Conservation (phyloP, 1,139 yeast genomes). For the Saccharomycopsis crataegensis region DNA sequence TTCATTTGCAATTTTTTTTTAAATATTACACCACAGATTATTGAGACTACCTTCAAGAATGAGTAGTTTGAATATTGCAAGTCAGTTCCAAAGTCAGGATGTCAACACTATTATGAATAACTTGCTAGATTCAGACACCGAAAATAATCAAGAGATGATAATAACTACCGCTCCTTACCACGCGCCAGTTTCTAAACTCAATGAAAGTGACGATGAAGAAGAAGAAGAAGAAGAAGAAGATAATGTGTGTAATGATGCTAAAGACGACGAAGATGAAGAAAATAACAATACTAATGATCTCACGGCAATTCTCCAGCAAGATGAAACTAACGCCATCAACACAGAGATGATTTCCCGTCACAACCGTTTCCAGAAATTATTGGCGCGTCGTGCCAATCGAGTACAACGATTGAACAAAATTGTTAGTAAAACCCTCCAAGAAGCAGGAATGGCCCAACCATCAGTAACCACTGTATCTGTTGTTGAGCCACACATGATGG, state of each 20-base stretch:
- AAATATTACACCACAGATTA: no score
- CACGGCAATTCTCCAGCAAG: background rate
- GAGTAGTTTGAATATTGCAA: no score
- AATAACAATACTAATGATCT: background rate
- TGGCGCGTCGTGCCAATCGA: slow-evolving; percentile 15
- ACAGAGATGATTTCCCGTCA: slow-evolving; percentile 18
- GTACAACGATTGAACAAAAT: slow-evolving; percentile 12
- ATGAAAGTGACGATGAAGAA: background rate
- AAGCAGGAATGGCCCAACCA: background rate
- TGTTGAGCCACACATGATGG: no score
- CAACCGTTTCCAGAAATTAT: slow-evolving; percentile 15
- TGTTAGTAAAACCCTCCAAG: slow-evolving; percentile 6
- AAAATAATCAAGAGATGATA: no score
- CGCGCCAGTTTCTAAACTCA: no score
- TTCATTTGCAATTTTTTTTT: no score
- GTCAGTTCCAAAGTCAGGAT: no score
- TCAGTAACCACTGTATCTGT: background rate
- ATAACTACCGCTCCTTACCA: no score
- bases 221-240: background rate
- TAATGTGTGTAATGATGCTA: background rate
- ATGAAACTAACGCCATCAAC: slow-evolving; percentile 7
- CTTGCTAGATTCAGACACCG: no score
- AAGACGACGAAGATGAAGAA: background rate
- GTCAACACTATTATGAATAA: no score
- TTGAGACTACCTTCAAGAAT: no score